These are phyloP conservation scores for Dactylellina haptotyla DNA, from an alignment of 2,329 filamentous ascomycete genomes.

Conservation along the genomic window DNA sequence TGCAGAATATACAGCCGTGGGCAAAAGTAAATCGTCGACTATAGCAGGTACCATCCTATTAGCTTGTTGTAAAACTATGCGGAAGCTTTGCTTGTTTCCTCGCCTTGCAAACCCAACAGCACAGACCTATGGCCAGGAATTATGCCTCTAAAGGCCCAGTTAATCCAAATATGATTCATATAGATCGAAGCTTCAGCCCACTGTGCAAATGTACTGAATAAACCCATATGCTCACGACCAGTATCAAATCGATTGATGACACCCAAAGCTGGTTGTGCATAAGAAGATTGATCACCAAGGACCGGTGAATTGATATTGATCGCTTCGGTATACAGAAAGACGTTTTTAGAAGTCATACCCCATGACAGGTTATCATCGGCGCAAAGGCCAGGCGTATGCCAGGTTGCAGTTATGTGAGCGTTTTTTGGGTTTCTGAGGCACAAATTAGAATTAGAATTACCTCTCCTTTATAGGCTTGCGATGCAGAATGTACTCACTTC, in stretches of 20 bases:
- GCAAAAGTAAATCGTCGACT: conserved; percentile 48
- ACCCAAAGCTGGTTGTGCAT: conserved; percentile 64
- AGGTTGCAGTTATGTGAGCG: conserved; percentile 31
- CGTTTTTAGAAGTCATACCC: conserved; percentile 40
- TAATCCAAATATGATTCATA: conserved; percentile 52
- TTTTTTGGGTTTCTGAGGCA: conserved; percentile 38
- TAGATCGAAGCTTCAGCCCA: conserved; percentile 61
- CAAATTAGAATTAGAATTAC: not conserved
- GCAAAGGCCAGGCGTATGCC: conserved; percentile 44
- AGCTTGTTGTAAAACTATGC: conserved; percentile 16
- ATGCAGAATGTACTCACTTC: conserved; percentile 60
- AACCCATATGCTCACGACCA: conserved; percentile 71
- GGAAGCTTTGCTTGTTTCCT: not conserved
- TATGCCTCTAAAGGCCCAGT: conserved; percentile 46
- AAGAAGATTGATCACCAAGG: not conserved
- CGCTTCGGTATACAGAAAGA: conserved; percentile 39
- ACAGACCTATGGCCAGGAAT: conserved; percentile 61
- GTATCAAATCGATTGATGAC: conserved; percentile 69
- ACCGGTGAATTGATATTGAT: conserved; percentile 24
- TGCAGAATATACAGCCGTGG: conserved; percentile 57
- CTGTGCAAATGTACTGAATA: conserved; percentile 68
- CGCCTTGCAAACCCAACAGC: conserved; percentile 24
- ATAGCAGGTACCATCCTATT: conserved; percentile 59
- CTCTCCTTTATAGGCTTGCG: not conserved
- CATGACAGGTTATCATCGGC: conserved; percentile 30